Conservation (phyloP, 139 green algal species). For the Chlorella sorokiniana region DNA sequence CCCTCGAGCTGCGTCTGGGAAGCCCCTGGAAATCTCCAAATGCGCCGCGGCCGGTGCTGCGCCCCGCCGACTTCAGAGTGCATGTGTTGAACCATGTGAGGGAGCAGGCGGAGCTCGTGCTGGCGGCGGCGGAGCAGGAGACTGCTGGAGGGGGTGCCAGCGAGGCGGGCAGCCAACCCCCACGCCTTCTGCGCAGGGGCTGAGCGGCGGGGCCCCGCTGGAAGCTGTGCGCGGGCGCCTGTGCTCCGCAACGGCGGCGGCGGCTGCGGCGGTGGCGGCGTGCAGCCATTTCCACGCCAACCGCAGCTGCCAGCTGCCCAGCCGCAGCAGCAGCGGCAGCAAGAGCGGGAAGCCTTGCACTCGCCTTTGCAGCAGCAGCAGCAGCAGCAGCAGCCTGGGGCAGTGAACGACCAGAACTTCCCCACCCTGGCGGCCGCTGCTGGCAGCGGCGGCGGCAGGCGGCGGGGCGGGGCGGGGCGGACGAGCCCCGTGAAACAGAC, state of each 20-base stretch:
- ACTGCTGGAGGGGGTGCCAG: not conserved
- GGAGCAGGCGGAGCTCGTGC: conserved; percentile 37
- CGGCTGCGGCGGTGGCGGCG: too few relatives aligned
- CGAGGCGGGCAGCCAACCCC: conserved; percentile 15
- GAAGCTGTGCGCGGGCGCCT: too few relatives aligned
- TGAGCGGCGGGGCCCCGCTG: too few relatives aligned
- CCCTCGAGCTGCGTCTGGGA: not conserved
- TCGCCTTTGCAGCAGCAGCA: not conserved
- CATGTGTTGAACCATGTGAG: conserved; percentile 29
- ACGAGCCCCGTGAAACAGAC: not conserved
- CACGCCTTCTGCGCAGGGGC: too few relatives aligned
- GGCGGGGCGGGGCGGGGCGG: not conserved
- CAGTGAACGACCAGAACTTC: conserved; percentile 11
- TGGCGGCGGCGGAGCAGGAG: conserved; percentile 30
- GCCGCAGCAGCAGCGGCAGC: not conserved
- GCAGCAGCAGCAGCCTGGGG: not conserved
- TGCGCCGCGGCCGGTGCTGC: not conserved
- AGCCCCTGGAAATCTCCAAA: not conserved
- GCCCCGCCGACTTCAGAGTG: conserved; percentile 15
- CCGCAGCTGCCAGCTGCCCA: not conserved
- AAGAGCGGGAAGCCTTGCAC: too few relatives aligned
- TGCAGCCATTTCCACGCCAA: too few relatives aligned
- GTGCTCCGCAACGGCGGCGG: not conserved
- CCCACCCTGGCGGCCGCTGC: conserved; percentile 17
- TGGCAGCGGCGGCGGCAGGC: not conserved